A percentile compares a stretch with the other conserved stretches of the same genome.
phyloP scores from a whole-genome alignment of 306 rosid species.

The Gastrolobium villosum region DNA sequence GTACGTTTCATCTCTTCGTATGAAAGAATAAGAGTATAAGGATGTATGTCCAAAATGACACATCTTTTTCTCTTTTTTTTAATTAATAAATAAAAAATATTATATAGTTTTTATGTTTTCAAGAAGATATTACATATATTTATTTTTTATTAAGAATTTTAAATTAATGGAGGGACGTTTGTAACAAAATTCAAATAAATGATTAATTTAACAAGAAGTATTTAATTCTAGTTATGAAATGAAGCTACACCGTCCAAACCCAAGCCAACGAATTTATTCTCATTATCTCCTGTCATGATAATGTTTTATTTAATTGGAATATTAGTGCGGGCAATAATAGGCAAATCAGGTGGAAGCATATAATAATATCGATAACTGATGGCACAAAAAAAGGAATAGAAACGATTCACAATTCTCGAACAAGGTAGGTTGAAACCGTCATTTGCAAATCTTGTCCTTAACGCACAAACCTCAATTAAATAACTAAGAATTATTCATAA shows the following conservation, averaged over 20 bases:
- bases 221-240: neutral
- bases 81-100: neutral
- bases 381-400: neutral
- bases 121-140: neutral
- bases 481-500: neutral
- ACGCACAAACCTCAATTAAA: constrained; percentile 20
- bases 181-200: no score
- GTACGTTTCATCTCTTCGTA: no score
- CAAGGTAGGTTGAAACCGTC: constrained; percentile 15
- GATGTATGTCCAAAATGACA: no score
- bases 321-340: neutral
- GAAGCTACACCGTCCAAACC: neutral
- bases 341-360: constrained; percentile 1
- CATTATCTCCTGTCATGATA: neutral
- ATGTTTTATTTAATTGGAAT: neutral
- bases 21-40: no score
- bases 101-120: neutral
- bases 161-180: no score
- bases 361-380: neutral
- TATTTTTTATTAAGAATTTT: neutral
- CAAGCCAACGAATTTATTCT: neutral
- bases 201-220: neutral
- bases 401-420: neutral
- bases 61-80: no score
- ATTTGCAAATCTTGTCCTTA: neutral